phyloP scores from a whole-genome alignment of 1,284 basidiomycete genomes.

The Ceratobasidium sp. region DNA sequence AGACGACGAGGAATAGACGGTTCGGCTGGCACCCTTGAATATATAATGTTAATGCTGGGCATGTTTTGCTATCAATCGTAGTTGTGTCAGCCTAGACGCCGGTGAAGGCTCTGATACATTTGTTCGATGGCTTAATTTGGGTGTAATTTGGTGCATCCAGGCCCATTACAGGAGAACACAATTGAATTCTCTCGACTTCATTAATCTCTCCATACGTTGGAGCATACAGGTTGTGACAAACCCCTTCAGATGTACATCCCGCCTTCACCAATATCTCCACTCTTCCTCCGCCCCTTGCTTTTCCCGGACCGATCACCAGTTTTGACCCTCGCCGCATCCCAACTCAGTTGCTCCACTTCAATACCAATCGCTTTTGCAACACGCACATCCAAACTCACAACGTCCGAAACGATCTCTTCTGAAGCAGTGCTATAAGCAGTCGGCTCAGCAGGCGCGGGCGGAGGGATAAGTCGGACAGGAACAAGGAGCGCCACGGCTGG shows the following conservation, averaged over 20 bases:
- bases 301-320: background rate
- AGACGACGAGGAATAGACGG: constrained; percentile 46
- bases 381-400: background rate
- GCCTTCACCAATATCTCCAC: constrained; percentile 38
- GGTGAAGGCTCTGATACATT: too few relatives aligned
- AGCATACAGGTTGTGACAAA: too few relatives aligned
- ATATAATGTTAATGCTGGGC: background rate
- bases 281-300: background rate
- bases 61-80: background rate
- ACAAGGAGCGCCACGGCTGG: background rate
- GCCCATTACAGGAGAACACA: too few relatives aligned
- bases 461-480: constrained; percentile 13
- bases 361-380: background rate
- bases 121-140: background rate
- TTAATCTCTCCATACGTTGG: too few relatives aligned
- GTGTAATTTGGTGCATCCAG: too few relatives aligned
- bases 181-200: background rate
- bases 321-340: constrained; percentile 1
- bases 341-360: constrained; percentile 6
- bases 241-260: constrained; percentile 44
- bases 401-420: constrained; percentile 9
- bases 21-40: background rate
- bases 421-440: background rate
- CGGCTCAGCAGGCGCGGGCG: constrained; percentile 15
- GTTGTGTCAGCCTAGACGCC: too few relatives aligned